Conservation (phyloP, 2,329 filamentous ascomycete species). For the Aspergillus transmontanensis region DNA sequence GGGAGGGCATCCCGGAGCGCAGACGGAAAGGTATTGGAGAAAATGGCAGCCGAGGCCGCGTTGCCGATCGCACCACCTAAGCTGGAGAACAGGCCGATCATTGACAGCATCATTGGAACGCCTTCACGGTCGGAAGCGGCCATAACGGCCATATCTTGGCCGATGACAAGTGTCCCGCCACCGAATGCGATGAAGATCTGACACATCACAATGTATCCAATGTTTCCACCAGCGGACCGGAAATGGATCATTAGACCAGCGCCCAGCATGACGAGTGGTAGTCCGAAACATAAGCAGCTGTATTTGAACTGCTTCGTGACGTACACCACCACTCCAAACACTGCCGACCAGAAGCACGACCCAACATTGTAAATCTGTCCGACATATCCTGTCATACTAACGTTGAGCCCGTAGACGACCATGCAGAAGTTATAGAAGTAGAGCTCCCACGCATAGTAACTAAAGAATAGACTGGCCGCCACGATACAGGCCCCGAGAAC, state of each 20-base stretch:
- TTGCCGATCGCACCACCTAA: conserved; percentile 39
- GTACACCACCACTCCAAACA: conserved; percentile 54
- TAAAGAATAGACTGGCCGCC: conserved; percentile 50
- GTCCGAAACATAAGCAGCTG: conserved; percentile 52
- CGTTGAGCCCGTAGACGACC: conserved; percentile 52
- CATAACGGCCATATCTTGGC: conserved; percentile 62
- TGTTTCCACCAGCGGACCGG: conserved; percentile 48
- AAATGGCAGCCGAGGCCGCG: conserved; percentile 21
- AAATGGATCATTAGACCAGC: conserved; percentile 60
- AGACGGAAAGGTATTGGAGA: conserved; percentile 24
- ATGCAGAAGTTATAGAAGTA: conserved; percentile 60
- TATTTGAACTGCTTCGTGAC: conserved; percentile 56
- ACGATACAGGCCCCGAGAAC: conserved; percentile 56
- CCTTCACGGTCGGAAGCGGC: conserved; percentile 57
- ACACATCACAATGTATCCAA: conserved; percentile 57
- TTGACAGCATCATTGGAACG: conserved; percentile 49
- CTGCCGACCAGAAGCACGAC: conserved; percentile 53
- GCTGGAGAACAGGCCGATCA: conserved; percentile 40
- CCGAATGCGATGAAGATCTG: conserved; percentile 59
- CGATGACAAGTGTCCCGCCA: conserved; percentile 57
- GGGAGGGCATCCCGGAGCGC: conserved; percentile 19
- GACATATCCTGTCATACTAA: conserved; percentile 50
- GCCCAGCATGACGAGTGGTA: conserved; percentile 55
- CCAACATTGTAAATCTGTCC: conserved; percentile 57
- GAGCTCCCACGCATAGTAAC: conserved; percentile 56